Evolutionary conservation across 495 filamentous ascomycete species (phyloP).

Genomic region (Hypoxylon intermedium): DNA sequence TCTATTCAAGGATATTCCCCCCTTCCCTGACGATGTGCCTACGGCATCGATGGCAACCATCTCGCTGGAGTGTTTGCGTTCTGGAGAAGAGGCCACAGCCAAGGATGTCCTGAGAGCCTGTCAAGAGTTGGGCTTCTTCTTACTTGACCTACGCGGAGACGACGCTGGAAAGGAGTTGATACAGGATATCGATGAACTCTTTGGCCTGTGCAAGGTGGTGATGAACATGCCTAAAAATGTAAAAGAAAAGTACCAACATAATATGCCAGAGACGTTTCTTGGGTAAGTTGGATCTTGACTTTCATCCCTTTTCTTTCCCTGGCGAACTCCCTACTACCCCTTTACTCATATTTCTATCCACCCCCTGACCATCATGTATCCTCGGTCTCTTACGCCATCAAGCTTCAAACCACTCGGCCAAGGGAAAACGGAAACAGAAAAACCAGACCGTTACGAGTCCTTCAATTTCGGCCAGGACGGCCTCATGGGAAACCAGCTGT

Average conservation of each 20-base stretch:
- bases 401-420: not conserved
- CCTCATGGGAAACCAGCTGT: not conserved
- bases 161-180: not conserved
- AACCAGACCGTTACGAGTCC: slow-evolving; percentile 7
- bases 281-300: not conserved
- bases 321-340: no score
- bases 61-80: not conserved
- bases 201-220: not conserved
- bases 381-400: no score
- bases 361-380: not conserved
- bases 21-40: slow-evolving; percentile 1
- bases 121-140: slow-evolving; percentile 64
- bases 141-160: slow-evolving; percentile 57
- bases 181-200: not conserved
- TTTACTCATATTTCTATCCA: not conserved
- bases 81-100: no score
- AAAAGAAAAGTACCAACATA: not conserved
- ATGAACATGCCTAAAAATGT: not conserved
- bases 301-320: no score
- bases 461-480: slow-evolving; percentile 10
- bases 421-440: not conserved
- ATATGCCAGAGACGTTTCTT: not conserved
- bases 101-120: not conserved
- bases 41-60: slow-evolving; percentile 1
- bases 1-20: not conserved